These are phyloP conservation scores for Vitis hybrid DNA, from an alignment of 177 flowering plant genomes.

Conservation along the genomic window DNA sequence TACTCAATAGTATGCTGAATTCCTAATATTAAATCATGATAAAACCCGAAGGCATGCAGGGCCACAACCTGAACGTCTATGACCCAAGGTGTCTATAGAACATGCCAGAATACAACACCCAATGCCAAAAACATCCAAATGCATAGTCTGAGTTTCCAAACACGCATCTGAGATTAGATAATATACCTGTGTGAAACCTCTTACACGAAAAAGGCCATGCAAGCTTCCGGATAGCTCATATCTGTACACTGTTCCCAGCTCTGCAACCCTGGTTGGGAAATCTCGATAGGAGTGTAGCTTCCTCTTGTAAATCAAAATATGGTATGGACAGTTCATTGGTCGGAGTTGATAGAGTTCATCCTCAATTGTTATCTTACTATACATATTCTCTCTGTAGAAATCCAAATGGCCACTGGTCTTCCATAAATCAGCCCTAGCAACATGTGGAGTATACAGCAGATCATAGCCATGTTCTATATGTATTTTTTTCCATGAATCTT, in stretches of 20 bases:
- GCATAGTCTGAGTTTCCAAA: neutral
- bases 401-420: slow-evolving; percentile 93
- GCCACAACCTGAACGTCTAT: too few species aligned
- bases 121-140: neutral
- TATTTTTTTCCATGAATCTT: slow-evolving; percentile 83
- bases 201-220: slow-evolving; percentile 96
- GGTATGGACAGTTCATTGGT: slow-evolving; percentile 98
- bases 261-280: slow-evolving; percentile 92
- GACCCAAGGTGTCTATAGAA: neutral
- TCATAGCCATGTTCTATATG: slow-evolving; percentile 76
- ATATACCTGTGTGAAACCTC: slow-evolving; percentile 93
- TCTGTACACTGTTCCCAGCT: slow-evolving; percentile 92
- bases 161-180: neutral
- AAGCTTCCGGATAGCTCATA: slow-evolving; percentile 94
- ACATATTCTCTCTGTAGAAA: slow-evolving; percentile 93
- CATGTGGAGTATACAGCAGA: slow-evolving; percentile 90
- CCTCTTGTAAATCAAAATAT: slow-evolving; percentile 82
- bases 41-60: neutral
- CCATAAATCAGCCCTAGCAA: slow-evolving; percentile 96
- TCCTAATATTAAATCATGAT: too few species aligned
- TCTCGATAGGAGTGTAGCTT: slow-evolving; percentile 85
- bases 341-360: slow-evolving; percentile 94
- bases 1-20: too few species aligned
- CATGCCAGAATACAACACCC: neutral
- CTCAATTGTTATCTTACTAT: slow-evolving; percentile 88